phyloP scores from a whole-genome alignment of 306 rosid genomes.

The Acacia confusa region DNA sequence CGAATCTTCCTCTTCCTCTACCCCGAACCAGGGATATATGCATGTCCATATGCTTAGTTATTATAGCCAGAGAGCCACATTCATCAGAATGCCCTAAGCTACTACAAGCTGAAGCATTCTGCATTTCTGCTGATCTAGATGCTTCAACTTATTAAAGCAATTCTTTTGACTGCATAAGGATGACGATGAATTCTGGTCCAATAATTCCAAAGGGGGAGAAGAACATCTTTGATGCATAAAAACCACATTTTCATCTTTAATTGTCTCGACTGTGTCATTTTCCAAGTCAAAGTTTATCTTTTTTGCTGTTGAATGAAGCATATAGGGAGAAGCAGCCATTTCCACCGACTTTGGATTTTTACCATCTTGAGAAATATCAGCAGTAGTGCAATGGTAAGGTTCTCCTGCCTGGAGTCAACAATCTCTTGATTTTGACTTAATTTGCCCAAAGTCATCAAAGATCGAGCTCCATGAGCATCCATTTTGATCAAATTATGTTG shows the following conservation, averaged over 20 bases:
- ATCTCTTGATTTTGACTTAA: conserved; percentile 42
- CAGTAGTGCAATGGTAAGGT: conserved; percentile 23
- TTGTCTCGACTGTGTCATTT: conserved; percentile 27
- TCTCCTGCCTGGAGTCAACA: conserved; percentile 34
- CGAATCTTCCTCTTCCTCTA: conserved; percentile 33
- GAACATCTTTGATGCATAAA: conserved; percentile 34
- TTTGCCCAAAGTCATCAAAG: conserved; percentile 32
- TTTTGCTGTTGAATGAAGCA: conserved; percentile 36
- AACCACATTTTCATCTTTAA: conserved; percentile 25
- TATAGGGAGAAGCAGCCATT: conserved; percentile 36
- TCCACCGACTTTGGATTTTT: conserved; percentile 29
- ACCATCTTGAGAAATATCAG: conserved; percentile 25
- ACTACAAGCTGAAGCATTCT: conserved; percentile 26
- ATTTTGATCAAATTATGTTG: conserved; percentile 36
- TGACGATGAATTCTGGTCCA: conserved; percentile 29
- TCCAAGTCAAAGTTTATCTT: conserved; percentile 33
- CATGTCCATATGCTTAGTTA: conserved; percentile 33
- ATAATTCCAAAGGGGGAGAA: conserved; percentile 37
- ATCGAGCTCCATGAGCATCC: conserved; percentile 33
- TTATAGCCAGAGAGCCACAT: background rate
- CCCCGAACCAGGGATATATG: conserved; percentile 1
- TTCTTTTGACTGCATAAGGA: conserved; percentile 30
- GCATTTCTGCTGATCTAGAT: conserved; percentile 34
- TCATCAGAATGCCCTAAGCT: conserved; percentile 33
- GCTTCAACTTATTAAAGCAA: conserved; percentile 36